Conservation (phyloP, 225 moss, liverwort and hornwort species). For the Asterella californica region DNA sequence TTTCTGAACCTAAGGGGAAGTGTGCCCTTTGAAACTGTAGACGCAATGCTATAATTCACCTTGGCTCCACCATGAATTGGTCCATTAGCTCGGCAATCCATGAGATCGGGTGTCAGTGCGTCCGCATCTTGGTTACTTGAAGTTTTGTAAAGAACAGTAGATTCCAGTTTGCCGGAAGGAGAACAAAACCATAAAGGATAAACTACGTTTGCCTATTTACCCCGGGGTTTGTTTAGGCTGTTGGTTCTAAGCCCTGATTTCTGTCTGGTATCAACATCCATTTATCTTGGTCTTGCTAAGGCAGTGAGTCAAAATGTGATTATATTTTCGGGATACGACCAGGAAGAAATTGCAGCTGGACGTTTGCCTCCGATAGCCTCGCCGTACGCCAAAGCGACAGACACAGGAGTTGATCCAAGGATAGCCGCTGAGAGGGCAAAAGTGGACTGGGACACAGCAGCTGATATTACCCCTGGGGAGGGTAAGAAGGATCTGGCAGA, state of each 20-base stretch:
- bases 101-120: not conserved
- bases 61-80: not conserved
- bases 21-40: not conserved
- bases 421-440: slow-evolving; percentile 80
- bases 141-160: too few relatives aligned
- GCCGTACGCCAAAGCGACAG: slow-evolving; percentile 82
- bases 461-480: slow-evolving; percentile 58
- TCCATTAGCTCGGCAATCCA: not conserved
- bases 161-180: too few relatives aligned
- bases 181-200: not conserved
- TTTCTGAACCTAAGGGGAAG: not conserved
- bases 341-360: slow-evolving; percentile 33
- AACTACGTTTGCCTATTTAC: not conserved
- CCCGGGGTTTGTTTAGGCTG: not conserved
- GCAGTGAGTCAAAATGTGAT: not conserved
- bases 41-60: not conserved
- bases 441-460: slow-evolving; percentile 85
- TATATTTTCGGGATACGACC: not conserved
- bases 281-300: not conserved
- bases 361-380: slow-evolving; percentile 32
- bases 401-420: slow-evolving; percentile 93
- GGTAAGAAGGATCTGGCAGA: slow-evolving; percentile 63
- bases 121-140: not conserved
- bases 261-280: not conserved
- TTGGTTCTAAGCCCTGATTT: not conserved